Evolutionary conservation across 495 filamentous ascomycete species (phyloP).

Genomic region (Haplographium delicatum): DNA sequence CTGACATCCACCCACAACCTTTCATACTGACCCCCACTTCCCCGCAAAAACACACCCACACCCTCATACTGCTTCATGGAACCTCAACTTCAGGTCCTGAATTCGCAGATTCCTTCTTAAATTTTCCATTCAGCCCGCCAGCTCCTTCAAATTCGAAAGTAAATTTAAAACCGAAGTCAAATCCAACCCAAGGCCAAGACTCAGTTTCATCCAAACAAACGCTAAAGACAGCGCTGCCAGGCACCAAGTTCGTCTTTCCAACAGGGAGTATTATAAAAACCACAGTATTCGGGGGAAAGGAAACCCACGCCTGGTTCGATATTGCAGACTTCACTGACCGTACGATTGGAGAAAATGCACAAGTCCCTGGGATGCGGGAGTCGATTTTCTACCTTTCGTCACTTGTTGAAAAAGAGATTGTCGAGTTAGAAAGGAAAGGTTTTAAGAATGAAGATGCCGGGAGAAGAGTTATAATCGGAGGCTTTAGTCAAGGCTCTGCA

Average conservation of each 20-base stretch:
- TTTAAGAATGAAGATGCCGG: background rate
- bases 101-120: background rate
- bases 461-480: conserved; percentile 1
- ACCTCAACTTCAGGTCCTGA: conserved; percentile 9
- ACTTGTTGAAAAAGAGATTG: background rate
- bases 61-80: conserved; percentile 20
- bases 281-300: conserved; percentile 10
- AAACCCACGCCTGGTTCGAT: conserved; percentile 18
- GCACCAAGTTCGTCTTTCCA: conserved; percentile 16
- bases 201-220: conserved; percentile 2
- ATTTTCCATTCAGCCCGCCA: background rate
- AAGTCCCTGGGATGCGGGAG: background rate
- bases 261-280: conserved; percentile 3
- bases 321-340: conserved; percentile 15
- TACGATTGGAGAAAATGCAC: background rate
- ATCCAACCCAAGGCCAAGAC: background rate
- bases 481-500: conserved; percentile 18
- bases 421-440: background rate
- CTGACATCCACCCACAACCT: background rate
- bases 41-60: conserved; percentile 7
- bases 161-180: too few relatives aligned
- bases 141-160: background rate
- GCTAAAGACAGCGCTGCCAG: conserved; percentile 4
- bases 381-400: background rate
- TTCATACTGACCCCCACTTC: background rate